phyloP scores from a whole-genome alignment of 2,329 filamentous ascomycete species.

The Seiridium cupressi region DNA sequence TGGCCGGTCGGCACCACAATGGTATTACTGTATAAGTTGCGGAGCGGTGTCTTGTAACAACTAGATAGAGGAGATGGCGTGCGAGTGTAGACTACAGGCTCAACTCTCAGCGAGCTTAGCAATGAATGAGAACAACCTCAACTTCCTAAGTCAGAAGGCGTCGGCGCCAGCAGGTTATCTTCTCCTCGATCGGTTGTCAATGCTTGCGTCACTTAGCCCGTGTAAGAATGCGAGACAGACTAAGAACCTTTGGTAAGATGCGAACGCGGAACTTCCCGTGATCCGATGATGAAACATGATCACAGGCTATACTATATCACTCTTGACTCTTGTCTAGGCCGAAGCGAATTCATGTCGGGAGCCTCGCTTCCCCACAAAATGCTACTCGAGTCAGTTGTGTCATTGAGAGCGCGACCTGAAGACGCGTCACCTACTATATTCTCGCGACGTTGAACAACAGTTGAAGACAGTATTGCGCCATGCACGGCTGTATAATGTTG shows the following conservation, averaged over 20 bases:
- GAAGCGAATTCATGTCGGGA: not conserved
- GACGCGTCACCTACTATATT: slow-evolving; percentile 5
- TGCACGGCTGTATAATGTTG: not conserved
- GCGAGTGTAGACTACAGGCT: too few species aligned
- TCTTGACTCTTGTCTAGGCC: too few species aligned
- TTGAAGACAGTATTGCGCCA: not conserved
- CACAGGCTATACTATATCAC: not conserved
- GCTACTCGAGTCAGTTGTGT: not conserved
- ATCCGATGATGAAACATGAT: not conserved
- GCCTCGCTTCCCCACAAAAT: not conserved
- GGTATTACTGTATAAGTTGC: not conserved
- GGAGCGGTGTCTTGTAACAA: not conserved
- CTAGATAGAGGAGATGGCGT: too few species aligned
- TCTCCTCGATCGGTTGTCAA: not conserved
- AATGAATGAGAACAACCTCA: too few species aligned
- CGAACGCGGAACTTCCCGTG: not conserved
- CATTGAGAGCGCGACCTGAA: not conserved
- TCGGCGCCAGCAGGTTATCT: too few species aligned
- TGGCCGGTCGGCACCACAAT: not conserved
- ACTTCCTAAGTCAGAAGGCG: too few species aligned
- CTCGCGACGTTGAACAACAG: not conserved
- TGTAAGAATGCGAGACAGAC: not conserved
- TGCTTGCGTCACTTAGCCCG: not conserved
- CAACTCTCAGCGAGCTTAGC: too few species aligned
- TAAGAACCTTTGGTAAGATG: not conserved